phyloP scores from a whole-genome alignment of 2,329 filamentous ascomycete species.

The Alternaria sp. region DNA sequence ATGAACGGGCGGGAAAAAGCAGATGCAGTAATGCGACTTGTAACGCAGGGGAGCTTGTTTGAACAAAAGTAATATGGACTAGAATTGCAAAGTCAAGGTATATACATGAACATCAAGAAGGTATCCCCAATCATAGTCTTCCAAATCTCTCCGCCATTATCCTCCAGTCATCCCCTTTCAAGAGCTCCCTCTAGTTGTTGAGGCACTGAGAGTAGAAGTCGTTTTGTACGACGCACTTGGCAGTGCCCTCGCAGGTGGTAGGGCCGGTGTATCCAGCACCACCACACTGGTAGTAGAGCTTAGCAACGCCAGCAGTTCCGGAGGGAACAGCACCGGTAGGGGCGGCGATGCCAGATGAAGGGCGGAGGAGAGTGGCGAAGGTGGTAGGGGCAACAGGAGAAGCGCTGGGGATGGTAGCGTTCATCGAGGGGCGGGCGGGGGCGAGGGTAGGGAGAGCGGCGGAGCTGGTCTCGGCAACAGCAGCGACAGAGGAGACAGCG shows the following conservation, averaged over 20 bases:
- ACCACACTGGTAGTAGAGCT: slow-evolving; percentile 36
- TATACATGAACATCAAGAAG: slow-evolving; percentile 19
- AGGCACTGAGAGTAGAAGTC: slow-evolving; percentile 55
- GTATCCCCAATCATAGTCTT: not conserved
- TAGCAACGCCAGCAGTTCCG: slow-evolving; percentile 9
- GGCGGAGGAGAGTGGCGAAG: slow-evolving; percentile 17
- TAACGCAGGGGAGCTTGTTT: not conserved
- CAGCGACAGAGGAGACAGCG: slow-evolving; percentile 1
- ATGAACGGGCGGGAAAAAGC: not conserved
- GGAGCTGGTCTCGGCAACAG: slow-evolving; percentile 7
- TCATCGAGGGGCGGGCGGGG: slow-evolving; percentile 6
- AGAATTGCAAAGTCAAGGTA: slow-evolving; percentile 11
- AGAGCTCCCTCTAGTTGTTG: slow-evolving; percentile 1
- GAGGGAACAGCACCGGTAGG: slow-evolving; percentile 37
- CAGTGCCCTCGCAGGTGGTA: slow-evolving; percentile 48
- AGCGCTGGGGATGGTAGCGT: slow-evolving; percentile 13
- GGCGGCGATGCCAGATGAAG: slow-evolving; percentile 13
- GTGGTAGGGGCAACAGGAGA: slow-evolving; percentile 13
- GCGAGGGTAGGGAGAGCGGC: slow-evolving; percentile 9
- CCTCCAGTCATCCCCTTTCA: not conserved
- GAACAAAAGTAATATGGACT: slow-evolving; percentile 5
- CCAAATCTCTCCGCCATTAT: not conserved
- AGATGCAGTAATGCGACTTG: not conserved
- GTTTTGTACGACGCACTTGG: slow-evolving; percentile 48
- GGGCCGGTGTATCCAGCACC: slow-evolving; percentile 52